These are phyloP conservation scores for Entonaema liquescens DNA, from an alignment of 495 filamentous ascomycete species.

Conservation along the genomic window DNA sequence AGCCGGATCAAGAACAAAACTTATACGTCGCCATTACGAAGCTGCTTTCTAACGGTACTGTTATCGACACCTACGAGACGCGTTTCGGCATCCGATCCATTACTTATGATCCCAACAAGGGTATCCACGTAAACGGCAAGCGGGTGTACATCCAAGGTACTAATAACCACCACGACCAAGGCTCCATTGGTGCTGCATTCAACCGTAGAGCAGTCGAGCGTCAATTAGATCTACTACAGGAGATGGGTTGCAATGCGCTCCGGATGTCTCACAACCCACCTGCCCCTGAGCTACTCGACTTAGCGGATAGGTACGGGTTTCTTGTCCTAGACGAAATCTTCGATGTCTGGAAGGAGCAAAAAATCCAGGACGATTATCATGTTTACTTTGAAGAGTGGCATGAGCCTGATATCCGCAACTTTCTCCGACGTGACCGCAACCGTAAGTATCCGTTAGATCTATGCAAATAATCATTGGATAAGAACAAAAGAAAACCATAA, in stretches of 20 bases:
- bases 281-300: slow-evolving; percentile 62
- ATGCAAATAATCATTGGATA: background rate
- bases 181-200: slow-evolving; percentile 57
- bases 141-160: slow-evolving; percentile 51
- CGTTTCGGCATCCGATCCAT: slow-evolving; percentile 58
- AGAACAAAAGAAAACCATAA: background rate
- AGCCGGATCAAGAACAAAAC: slow-evolving; percentile 54
- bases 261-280: slow-evolving; percentile 62
- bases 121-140: slow-evolving; percentile 54
- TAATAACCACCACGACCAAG: slow-evolving; percentile 60
- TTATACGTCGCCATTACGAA: slow-evolving; percentile 57
- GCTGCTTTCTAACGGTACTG: slow-evolving; percentile 32
- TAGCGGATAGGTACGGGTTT: slow-evolving; percentile 66
- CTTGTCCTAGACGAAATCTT: slow-evolving; percentile 65
- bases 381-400: slow-evolving; percentile 58
- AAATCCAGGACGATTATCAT: slow-evolving; percentile 57
- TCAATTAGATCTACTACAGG: slow-evolving; percentile 55
- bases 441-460: slow-evolving; percentile 29
- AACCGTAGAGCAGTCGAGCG: slow-evolving; percentile 55
- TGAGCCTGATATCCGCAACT: slow-evolving; percentile 57
- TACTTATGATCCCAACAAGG: slow-evolving; percentile 49
- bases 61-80: slow-evolving; percentile 58
- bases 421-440: slow-evolving; percentile 60
- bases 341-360: slow-evolving; percentile 54
- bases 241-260: slow-evolving; percentile 59